These are phyloP conservation scores for Zymoseptoria tritici DNA, from an alignment of 2,329 filamentous ascomycete species.

Conservation along the genomic window DNA sequence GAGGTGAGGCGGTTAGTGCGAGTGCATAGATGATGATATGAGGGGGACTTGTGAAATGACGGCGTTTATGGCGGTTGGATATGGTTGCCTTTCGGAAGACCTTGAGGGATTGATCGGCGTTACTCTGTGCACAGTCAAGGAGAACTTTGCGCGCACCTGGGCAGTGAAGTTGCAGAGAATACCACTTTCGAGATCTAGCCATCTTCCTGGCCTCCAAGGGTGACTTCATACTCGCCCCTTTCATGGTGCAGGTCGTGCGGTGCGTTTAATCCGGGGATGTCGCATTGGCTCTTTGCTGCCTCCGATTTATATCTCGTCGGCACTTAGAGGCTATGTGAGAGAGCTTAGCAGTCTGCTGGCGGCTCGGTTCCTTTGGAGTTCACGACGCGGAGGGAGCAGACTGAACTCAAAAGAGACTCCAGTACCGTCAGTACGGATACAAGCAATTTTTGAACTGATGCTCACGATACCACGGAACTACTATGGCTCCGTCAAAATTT, in stretches of 20 bases:
- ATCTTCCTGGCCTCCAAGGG: background rate
- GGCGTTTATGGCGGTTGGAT: background rate
- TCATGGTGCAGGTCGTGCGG: background rate
- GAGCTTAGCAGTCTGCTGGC: background rate
- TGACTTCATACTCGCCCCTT: background rate
- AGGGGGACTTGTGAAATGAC: background rate
- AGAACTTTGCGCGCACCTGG: background rate
- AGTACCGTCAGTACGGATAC: no score
- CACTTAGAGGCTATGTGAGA: background rate
- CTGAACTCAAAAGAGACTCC: no score
- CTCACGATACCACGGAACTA: background rate
- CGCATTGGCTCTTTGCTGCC: background rate
- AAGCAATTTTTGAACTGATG: background rate
- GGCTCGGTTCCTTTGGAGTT: background rate
- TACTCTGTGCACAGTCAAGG: background rate
- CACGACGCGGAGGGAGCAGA: background rate
- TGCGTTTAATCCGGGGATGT: background rate
- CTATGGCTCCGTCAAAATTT: background rate
- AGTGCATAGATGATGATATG: slow-evolving; percentile 12
- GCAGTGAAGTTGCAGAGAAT: background rate
- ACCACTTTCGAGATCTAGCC: background rate
- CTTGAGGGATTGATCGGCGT: background rate
- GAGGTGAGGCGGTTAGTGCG: slow-evolving; percentile 15
- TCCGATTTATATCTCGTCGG: background rate
- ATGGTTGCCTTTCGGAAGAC: background rate